Base-by-base conservation (phyloP, 1,284 basidiomycete genomes). In the Ganoderma resinaceum region DNA sequence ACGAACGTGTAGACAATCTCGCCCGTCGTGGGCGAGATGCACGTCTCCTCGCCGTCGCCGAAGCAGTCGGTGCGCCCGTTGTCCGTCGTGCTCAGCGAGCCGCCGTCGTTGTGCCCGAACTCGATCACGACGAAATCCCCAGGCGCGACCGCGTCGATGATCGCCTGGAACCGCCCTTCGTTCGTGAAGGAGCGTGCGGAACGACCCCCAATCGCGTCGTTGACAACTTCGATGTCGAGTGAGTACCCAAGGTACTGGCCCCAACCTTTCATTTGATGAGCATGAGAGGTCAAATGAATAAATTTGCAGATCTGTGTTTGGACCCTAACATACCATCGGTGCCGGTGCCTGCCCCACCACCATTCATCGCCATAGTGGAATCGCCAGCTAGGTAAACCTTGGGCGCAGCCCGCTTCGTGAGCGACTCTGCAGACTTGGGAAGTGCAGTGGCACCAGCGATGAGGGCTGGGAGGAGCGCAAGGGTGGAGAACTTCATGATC, bases 61-160 rank as follows among this genome's bases (percentile, higher is more conserved):
- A 65, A 42, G 55, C 73, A 75, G 63, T 74, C 76, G n/a, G 70
- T 74, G 20, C 73, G 73, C 20, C 77, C 77, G 63, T 77, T 70
- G 63, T 70, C 69, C 38, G 62, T 67, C 55, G 69, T 60, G 61
- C 66, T 65, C 53, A 67, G 64, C 61, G 68, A 70, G 58, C 77
- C 73, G 14, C 83, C 83, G 66, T 85, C 83, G 69, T 84, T 84
- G 73, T 84, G 83, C 7, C 83, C 83, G 66, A 86, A 85, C 72
- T 84, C 81, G 65, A 82, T 83, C 53, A 85, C 74, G 26, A 83
- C 84, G 71, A 80, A 82, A 71, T 85, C 84, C 23, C 83, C 69
- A 1, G 63, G 42, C 37, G 49, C 14, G 37, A 65, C 69, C n/a
- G 40, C 42, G 66, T 67, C 63, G 61, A 70, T 62, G 37, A 70